A percentile compares a stretch with the other conserved stretches of the same genome.
Evolutionary conservation across 352 stramenopile species (phyloP).

Genomic region (Phytophthora sansomeana): DNA sequence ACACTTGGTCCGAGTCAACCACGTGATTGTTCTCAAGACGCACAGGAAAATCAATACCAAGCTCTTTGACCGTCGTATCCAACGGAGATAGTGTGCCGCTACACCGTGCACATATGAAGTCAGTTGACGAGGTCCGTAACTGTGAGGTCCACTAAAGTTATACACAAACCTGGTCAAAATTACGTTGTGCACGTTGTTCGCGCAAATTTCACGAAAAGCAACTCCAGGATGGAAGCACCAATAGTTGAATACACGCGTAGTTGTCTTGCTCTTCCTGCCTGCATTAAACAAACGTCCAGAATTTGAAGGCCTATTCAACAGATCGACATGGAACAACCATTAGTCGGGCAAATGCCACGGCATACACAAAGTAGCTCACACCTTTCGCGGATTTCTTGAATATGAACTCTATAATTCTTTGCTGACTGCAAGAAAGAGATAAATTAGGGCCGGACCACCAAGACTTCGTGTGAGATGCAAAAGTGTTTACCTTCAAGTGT

Average conservation of each 20-base stretch:
- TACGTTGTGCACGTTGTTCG: conserved; percentile 92
- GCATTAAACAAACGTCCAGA: conserved; percentile 58
- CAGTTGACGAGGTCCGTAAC: conserved; percentile 2
- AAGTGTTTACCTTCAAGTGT: conserved; percentile 57
- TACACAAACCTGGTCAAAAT: conserved; percentile 79
- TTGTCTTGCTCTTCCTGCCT: conserved; percentile 59
- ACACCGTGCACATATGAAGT: conserved; percentile 2
- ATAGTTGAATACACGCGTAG: conserved; percentile 94
- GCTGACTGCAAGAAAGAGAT: conserved; percentile 48
- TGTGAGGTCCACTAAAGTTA: too few relatives aligned
- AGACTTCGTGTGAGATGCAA: neutral
- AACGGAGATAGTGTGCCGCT: conserved; percentile 98
- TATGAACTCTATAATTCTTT: conserved; percentile 88
- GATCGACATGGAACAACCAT: conserved; percentile 4
- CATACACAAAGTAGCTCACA: conserved; percentile 41
- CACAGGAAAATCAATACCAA: conserved; percentile 96
- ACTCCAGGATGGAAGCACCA: conserved; percentile 99
- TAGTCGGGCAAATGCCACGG: neutral
- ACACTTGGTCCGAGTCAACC: conserved; percentile 91
- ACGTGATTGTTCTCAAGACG: conserved; percentile 98
- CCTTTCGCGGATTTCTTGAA: conserved; percentile 90
- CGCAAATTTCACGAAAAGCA: conserved; percentile 95
- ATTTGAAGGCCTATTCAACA: conserved; percentile 44
- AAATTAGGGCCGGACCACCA: neutral
- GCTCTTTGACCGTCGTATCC: conserved; percentile 95